Evolutionary conservation across 2,329 filamentous ascomycete species (phyloP).

Genomic region (Penicillium sp.): DNA sequence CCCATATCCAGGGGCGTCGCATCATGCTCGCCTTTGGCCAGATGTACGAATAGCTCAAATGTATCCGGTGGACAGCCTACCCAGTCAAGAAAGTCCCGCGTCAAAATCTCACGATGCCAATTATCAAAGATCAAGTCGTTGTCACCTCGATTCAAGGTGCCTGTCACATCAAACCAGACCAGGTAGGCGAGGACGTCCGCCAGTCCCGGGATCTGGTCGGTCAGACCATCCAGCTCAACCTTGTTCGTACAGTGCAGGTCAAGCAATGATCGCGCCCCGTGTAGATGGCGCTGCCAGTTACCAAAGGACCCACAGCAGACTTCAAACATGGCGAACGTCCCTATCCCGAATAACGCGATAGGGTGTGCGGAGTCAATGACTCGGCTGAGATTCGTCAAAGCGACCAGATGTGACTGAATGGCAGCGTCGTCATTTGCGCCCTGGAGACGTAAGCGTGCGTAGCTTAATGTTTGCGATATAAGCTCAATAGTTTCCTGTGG

Average conservation of each 20-base stretch:
- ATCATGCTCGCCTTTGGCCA: conserved; percentile 35
- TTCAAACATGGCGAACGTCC: conserved; percentile 51
- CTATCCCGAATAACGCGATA: conserved; percentile 50
- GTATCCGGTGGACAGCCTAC: conserved; percentile 47
- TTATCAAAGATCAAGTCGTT: conserved; percentile 44
- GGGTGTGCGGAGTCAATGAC: conserved; percentile 48
- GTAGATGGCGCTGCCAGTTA: conserved; percentile 42
- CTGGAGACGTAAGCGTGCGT: conserved; percentile 30
- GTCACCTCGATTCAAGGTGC: conserved; percentile 31
- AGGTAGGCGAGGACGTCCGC: conserved; percentile 46
- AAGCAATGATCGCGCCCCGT: conserved; percentile 47
- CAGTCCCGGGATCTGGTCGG: conserved; percentile 40
- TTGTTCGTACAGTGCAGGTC: conserved; percentile 46
- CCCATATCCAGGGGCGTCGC: conserved; percentile 12
- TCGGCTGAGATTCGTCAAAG: conserved; percentile 44
- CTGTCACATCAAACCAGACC: conserved; percentile 49
- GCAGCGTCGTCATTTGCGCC: conserved; percentile 25
- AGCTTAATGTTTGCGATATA: conserved; percentile 31
- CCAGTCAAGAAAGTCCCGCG: conserved; percentile 40
- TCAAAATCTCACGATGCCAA: conserved; percentile 46
- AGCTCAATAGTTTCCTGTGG: conserved; percentile 30
- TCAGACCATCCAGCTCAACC: conserved; percentile 40
- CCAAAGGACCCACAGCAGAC: conserved; percentile 51
- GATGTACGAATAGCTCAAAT: conserved; percentile 42
- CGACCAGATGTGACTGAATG: conserved; percentile 38